Evolutionary conservation across 441 rosid genomes (phyloP).

Genomic region (Brassica balearica): DNA sequence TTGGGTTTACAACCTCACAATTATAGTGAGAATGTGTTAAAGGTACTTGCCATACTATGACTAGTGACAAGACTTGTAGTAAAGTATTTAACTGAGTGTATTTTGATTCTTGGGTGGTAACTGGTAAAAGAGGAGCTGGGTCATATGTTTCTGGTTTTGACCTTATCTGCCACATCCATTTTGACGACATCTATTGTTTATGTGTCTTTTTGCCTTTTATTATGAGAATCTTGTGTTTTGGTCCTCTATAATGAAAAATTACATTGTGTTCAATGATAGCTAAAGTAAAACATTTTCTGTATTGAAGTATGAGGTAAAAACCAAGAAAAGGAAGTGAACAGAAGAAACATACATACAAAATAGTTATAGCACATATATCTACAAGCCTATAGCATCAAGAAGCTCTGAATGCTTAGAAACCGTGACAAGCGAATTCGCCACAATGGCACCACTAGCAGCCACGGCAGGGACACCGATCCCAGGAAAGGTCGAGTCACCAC

Average conservation of each 20-base stretch:
- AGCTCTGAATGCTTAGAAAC: constrained; percentile 58
- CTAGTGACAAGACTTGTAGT: not conserved
- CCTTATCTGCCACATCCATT: not conserved
- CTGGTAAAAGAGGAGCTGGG: not conserved
- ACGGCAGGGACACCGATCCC: constrained; percentile 97
- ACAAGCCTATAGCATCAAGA: constrained; percentile 63
- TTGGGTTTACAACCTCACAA: constrained; percentile 20
- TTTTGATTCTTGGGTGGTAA: constrained; percentile 4
- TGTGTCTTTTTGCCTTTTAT: not conserved
- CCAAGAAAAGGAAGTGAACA: not conserved
- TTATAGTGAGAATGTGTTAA: not conserved
- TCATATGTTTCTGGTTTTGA: not conserved
- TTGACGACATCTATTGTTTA: not conserved
- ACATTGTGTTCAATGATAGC: not conserved
- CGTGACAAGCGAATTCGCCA: constrained; percentile 60
- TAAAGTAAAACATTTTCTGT: not conserved
- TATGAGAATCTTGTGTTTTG: not conserved
- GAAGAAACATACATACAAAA: constrained; percentile 9
- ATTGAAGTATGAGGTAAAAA: not conserved
- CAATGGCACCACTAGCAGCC: constrained; percentile 88
- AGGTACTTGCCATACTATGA: not conserved
- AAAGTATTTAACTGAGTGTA: constrained; percentile 14
- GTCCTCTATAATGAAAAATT: not conserved
- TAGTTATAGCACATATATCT: constrained; percentile 17
- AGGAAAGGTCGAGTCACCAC: constrained; percentile 94